Percentiles rank a stretch among this genome's conserved stretches.
These are phyloP conservation scores for Scheffersomyces quercinus DNA, from an alignment of 1,139 yeast genomes.

Conservation along the genomic window DNA sequence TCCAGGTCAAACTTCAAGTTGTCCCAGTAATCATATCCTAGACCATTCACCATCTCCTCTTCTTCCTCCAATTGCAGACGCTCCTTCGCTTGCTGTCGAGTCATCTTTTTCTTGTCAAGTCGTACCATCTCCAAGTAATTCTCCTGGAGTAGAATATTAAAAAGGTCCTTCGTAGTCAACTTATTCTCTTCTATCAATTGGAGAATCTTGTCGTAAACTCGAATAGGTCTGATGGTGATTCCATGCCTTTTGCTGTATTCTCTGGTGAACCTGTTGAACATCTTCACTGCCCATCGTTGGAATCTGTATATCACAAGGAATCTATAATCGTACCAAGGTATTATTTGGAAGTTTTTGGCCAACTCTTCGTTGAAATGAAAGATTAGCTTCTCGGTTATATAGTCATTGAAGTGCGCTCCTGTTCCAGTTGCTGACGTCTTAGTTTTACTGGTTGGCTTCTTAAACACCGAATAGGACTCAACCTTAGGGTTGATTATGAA, in stretches of 20 bases:
- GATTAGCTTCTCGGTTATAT: conserved; percentile 28
- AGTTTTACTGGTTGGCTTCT: conserved; percentile 5
- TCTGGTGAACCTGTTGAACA: conserved; percentile 37
- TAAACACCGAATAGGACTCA: conserved; percentile 12
- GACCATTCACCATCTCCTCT: conserved; percentile 18
- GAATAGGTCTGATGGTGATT: conserved; percentile 20
- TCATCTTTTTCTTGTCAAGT: conserved; percentile 12
- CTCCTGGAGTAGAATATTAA: conserved; percentile 28
- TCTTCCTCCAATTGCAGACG: conserved; percentile 15
- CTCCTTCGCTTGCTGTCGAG: conserved; percentile 6
- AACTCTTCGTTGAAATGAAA: conserved; percentile 22
- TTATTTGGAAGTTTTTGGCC: conserved; percentile 15
- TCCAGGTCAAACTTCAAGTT: conserved; percentile 25
- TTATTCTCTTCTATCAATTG: conserved; percentile 20
- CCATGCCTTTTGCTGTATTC: conserved; percentile 27
- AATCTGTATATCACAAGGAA: conserved; percentile 28
- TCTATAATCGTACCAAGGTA: conserved; percentile 26
- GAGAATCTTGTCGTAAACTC: conserved; percentile 25
- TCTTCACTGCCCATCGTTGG: conserved; percentile 38
- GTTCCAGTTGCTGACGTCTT: conserved; percentile 1
- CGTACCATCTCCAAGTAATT: conserved; percentile 24
- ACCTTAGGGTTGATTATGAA: conserved; percentile 18
- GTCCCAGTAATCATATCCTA: conserved; percentile 43
- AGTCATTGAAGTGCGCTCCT: conserved; percentile 17
- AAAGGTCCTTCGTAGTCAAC: conserved; percentile 24